Evolutionary conservation across 768 basidiomycete species (phyloP), one percentile per base, ranked within the genome.

Genomic region (Favolaschia claudopus): DNA sequence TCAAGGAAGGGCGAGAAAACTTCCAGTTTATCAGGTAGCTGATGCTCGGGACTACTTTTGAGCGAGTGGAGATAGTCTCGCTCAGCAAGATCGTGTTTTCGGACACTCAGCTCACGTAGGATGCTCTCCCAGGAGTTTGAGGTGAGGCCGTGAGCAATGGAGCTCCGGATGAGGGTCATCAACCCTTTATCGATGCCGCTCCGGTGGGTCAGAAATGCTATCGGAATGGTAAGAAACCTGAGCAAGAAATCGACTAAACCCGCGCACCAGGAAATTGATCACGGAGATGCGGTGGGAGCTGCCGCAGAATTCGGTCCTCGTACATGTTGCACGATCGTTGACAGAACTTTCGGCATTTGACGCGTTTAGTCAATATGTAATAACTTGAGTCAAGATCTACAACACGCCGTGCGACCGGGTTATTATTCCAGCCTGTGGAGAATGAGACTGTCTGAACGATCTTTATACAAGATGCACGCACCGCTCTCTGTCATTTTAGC

Each of bases 151-250:
- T 34, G 32, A 7, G 46, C 46, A 22, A 48, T 48, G 6, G 31
- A 24, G 24, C 46, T 36, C 12, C 27, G 2, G 9, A 54, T 13
- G 6, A 54, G 12, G 3, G 42, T 54, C 13, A 54, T 7, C 2
- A 54, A 10, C 25, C 22, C 27, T 22, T 48, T 48, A n/a, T 48
- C 46, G 17, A 48, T 48, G 12, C 46, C 46, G 20, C 46, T 48
- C 22, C 33, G 46, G 19, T 48, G 46, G 12, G 46, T 48, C 31
- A 48, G 19, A 22, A 48, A 48, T 7, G 46, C 46, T 48, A 14
- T n/a, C n/a, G n/a, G n/a, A n/a, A n/a, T n/a, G n/a, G 24, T 7
- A 48, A 13, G 36, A 24, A 34, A 5, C 22, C 4, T 14, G n/a
- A 38, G 29, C 7, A 10, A 19, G 7, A n/a, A 22, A 4, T 36